These are phyloP conservation scores for Sporothrix brunneoviolacea DNA, from an alignment of 2,329 filamentous ascomycete genomes.

Conservation along the genomic window DNA sequence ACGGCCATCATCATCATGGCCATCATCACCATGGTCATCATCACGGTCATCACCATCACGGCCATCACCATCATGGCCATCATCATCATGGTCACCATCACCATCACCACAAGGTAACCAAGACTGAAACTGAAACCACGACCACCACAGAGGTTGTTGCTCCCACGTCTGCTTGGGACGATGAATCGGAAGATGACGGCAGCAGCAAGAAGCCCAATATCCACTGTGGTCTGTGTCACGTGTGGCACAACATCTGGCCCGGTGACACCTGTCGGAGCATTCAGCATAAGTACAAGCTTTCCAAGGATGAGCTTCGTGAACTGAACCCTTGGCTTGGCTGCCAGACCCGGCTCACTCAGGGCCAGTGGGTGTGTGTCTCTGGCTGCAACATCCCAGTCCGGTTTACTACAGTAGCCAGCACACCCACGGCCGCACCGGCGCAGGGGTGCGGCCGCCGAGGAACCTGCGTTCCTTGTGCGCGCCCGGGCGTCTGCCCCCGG, in stretches of 20 bases:
- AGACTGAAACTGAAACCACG: too few species aligned
- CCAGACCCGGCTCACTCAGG: not conserved
- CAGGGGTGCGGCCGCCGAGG: slow-evolving; percentile 27
- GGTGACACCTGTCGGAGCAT: slow-evolving; percentile 4
- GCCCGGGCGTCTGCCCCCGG: slow-evolving; percentile 7
- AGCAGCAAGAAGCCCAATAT: too few species aligned
- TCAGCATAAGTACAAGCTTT: slow-evolving; percentile 1
- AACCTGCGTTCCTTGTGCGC: slow-evolving; percentile 17
- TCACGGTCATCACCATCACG: not conserved
- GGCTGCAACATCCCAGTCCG: slow-evolving; percentile 7
- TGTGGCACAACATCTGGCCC: slow-evolving; percentile 10
- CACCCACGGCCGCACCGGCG: too few species aligned
- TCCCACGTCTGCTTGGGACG: not conserved
- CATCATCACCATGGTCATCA: not conserved
- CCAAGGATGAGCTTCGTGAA: not conserved
- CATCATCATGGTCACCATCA: slow-evolving; percentile 6
- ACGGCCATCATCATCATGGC: slow-evolving; percentile 5
- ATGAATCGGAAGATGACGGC: too few species aligned
- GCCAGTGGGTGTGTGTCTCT: slow-evolving; percentile 10
- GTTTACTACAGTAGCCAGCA: not conserved
- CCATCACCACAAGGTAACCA: slow-evolving; percentile 1
- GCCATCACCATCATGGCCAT: slow-evolving; percentile 3
- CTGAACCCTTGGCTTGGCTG: slow-evolving; percentile 10
- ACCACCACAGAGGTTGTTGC: not conserved
- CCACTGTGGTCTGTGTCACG: slow-evolving; percentile 4